Evolutionary conservation across 2,329 filamentous ascomycete genomes (phyloP), one percentile per base, ranked within the genome.

Genomic region (Cephalotrichum gorgonifer): DNA sequence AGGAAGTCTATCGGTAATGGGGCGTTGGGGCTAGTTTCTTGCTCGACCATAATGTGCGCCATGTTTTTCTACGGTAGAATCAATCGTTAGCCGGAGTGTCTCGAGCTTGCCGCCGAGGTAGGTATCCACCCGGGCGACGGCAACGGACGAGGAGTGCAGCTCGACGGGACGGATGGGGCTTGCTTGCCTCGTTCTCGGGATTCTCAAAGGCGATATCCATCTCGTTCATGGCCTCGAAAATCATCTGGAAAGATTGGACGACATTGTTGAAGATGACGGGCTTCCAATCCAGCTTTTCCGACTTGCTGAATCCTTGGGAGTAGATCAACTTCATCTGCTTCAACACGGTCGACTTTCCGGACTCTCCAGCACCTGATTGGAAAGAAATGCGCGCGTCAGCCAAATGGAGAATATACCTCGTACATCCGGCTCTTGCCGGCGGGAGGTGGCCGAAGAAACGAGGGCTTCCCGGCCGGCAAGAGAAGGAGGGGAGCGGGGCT

Each of bases 321-420:
- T 97, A 93, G 58, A 98, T 96, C 67, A 98, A 83, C 66, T 91
- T 91, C 93, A 98, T 97, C 74, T 97, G 91, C 73, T 97, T 97
- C 56, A 97, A 79, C 51, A 97, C 90, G 2, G 91, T 97, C 8
- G 91, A 96, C 70, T 97, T 97, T 55, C 91, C 67, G 27, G 67
- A 68, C 86, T 97, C 91, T 62, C 91, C 91, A 59, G 91, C 91
- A 66, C 91, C 90, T 96, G 57, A 26, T 38, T 39, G n/a, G 35
- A 7, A 17, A 3, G 17, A 38, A 4, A 39, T 9, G 12, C 8
- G n/a, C 35, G 17, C 35, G 35, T 42, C 54, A 54, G 35, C 35
- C n/a, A 33, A 51, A 49, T 56, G 54, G 48, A 20, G 38, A 43
- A 52, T 15, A 49, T 30, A 20, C 35, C n/a, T n/a, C n/a, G 23